phyloP scores from a whole-genome alignment of 2,329 filamentous ascomycete genomes.

The Fusarium luffae region DNA sequence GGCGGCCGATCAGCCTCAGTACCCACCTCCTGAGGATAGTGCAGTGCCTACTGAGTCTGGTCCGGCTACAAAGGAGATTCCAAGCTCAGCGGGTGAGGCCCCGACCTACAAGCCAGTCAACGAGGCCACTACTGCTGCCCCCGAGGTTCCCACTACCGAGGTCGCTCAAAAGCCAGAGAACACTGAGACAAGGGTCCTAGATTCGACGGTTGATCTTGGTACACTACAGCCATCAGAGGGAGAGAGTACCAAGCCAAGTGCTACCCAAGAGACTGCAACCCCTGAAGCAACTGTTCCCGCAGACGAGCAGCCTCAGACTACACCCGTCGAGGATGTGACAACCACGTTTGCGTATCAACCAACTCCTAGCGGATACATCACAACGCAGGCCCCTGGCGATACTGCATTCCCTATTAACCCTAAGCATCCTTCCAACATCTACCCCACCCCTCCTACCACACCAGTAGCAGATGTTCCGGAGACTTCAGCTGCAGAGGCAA shows the following conservation, averaged over 20 bases:
- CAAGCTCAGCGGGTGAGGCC: conserved; percentile 1
- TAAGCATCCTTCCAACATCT: conserved; percentile 11
- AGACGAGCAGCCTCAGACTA: conserved; percentile 4
- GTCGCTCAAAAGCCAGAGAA: conserved; percentile 20
- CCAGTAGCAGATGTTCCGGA: neutral
- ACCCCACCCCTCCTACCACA: conserved; percentile 7
- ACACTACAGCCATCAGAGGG: conserved; percentile 32
- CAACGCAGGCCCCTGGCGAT: conserved; percentile 17
- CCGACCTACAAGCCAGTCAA: conserved; percentile 8
- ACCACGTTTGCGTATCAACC: conserved; percentile 11
- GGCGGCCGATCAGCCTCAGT: conserved; percentile 10
- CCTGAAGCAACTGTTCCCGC: conserved; percentile 6
- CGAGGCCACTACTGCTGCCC: conserved; percentile 10
- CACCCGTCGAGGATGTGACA: conserved; percentile 7
- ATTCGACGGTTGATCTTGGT: conserved; percentile 43
- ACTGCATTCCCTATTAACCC: conserved; percentile 16
- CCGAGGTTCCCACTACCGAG: conserved; percentile 8
- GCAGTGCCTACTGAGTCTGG: conserved; percentile 1
- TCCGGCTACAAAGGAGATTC: neutral
- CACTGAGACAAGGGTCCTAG: conserved; percentile 6
- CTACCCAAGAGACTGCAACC: conserved; percentile 21
- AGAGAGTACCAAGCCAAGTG: conserved; percentile 9
- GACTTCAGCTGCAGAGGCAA: conserved; percentile 9
- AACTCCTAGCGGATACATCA: conserved; percentile 14
- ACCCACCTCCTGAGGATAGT: conserved; percentile 4